Percentiles rank a stretch among this genome's conserved stretches.
Evolutionary conservation across 2,329 filamentous ascomycete genomes (phyloP).

Genomic region (Macroventuria anomochaeta): DNA sequence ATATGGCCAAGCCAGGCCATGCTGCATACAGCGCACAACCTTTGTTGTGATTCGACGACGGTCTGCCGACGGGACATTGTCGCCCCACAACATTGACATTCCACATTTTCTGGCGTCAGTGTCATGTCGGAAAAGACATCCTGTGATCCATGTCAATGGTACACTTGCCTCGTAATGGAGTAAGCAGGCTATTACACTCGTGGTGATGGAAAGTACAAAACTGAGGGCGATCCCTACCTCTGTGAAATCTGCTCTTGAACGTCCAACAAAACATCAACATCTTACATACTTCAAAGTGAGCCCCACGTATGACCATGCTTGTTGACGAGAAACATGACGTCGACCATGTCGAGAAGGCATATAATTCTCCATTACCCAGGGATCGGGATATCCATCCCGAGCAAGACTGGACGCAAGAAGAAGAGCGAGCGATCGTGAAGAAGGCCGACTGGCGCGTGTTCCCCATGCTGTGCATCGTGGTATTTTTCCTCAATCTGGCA

Average conservation of each 20-base stretch:
- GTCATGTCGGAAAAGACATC: background rate
- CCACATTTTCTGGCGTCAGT: background rate
- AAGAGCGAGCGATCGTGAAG: slow-evolving; percentile 37
- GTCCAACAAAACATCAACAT: background rate
- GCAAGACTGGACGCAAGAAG: slow-evolving; percentile 40
- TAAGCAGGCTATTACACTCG: slow-evolving; percentile 1
- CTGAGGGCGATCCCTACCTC: background rate
- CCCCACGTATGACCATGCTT: background rate
- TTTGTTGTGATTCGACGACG: background rate
- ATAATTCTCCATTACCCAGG: background rate
- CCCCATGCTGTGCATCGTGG: slow-evolving; percentile 45
- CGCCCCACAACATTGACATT: background rate
- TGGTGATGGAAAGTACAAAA: background rate
- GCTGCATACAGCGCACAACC: background rate
- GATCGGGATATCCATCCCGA: slow-evolving; percentile 13
- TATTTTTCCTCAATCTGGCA: no score
- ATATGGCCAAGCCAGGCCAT: slow-evolving; percentile 8
- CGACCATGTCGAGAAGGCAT: slow-evolving; percentile 23
- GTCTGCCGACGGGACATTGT: background rate
- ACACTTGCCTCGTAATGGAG: background rate
- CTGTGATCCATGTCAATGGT: background rate
- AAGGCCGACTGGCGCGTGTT: slow-evolving; percentile 43
- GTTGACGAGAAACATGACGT: slow-evolving; percentile 19
- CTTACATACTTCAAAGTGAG: background rate
- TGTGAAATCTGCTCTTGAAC: background rate